Conservation (phyloP, 441 rosid species). For the Arabidopsis hybrid region DNA sequence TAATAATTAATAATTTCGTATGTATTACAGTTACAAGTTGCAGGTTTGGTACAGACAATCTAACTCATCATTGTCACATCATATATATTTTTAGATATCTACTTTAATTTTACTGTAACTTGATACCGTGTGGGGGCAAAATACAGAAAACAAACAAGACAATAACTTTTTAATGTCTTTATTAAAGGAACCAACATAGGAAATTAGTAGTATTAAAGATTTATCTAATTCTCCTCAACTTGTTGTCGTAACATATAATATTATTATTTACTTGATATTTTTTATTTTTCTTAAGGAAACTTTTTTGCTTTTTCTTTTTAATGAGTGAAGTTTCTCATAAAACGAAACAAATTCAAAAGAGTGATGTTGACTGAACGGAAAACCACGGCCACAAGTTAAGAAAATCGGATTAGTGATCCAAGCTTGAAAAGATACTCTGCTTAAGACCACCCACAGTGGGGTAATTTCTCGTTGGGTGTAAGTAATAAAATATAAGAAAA, state of each 20-base stretch:
- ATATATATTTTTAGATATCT: neutral
- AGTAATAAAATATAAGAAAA: too few relatives aligned
- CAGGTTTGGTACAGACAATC: conserved; percentile 28
- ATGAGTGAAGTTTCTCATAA: neutral
- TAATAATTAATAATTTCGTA: neutral
- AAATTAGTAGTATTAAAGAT: conserved; percentile 10
- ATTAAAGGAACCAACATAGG: conserved; percentile 36
- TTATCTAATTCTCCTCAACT: conserved; percentile 26
- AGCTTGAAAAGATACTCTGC: too few relatives aligned
- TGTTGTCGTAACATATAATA: conserved; percentile 17
- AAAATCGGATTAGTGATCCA: neutral
- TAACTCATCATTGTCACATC: conserved; percentile 41
- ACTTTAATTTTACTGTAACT: conserved; percentile 27
- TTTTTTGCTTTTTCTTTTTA: neutral
- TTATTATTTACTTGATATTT: conserved; percentile 14
- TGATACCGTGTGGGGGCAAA: conserved; percentile 42
- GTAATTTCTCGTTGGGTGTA: too few relatives aligned
- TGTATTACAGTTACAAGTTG: conserved; percentile 37
- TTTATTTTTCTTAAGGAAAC: neutral
- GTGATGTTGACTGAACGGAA: conserved; percentile 37
- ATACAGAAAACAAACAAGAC: conserved; percentile 31
- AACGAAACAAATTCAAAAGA: neutral
- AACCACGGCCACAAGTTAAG: conserved; percentile 18
- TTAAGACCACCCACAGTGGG: too few relatives aligned
- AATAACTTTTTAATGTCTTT: conserved; percentile 31